phyloP scores from a whole-genome alignment of 108 stramenopile species.

The Nitzschia sp. region DNA sequence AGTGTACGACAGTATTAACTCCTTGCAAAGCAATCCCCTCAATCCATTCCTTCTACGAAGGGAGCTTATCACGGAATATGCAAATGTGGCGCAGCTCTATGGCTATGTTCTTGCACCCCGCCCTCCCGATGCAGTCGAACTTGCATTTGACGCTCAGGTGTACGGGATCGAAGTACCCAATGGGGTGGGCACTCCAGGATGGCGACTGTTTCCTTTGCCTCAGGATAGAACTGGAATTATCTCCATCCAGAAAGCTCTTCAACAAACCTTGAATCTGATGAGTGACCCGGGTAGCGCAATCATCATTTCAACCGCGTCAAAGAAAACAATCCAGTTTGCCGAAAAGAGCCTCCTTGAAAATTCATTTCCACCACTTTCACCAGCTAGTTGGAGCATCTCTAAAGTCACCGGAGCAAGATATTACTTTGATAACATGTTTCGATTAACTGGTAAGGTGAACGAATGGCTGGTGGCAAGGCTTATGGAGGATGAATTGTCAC shows the following conservation, averaged over 20 bases:
- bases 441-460: constrained; percentile 36
- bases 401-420: constrained; percentile 63
- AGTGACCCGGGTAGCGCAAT: constrained; percentile 58
- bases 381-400: constrained; percentile 57
- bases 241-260: constrained; percentile 38
- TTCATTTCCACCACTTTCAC: constrained; percentile 42
- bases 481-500: constrained; percentile 56
- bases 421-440: constrained; percentile 51
- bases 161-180: constrained; percentile 57
- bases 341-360: constrained; percentile 43
- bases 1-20: constrained; percentile 56
- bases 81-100: constrained; percentile 58
- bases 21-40: constrained; percentile 23
- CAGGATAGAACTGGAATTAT: constrained; percentile 37
- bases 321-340: constrained; percentile 41
- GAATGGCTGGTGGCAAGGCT: constrained; percentile 47
- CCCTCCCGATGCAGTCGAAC: constrained; percentile 74
- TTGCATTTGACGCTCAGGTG: constrained; percentile 70
- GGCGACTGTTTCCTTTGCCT: constrained; percentile 62
- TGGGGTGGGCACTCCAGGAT: constrained; percentile 53
- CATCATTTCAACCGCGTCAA: constrained; percentile 57
- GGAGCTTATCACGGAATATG: constrained; percentile 64
- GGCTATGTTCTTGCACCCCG: constrained; percentile 68
- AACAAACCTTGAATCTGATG: constrained; percentile 46
- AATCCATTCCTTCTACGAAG: constrained; percentile 25